Percentiles rank a stretch among this genome's conserved stretches.
These are phyloP conservation scores for Leccinum subtestaceum DNA, from an alignment of 768 basidiomycete species.

Conservation along the genomic window DNA sequence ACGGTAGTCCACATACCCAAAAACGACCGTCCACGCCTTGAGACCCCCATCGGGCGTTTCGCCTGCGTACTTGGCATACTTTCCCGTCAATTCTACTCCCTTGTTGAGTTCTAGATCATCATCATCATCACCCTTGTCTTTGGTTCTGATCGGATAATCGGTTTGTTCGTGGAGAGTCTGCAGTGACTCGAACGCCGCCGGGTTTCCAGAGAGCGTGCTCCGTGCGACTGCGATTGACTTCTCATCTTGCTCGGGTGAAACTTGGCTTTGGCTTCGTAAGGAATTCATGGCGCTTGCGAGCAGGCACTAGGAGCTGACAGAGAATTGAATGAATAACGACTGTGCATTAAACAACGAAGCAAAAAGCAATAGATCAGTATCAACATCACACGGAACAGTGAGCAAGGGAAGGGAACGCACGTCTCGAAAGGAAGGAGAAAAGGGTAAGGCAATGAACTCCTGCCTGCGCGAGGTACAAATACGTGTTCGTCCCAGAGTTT, in stretches of 20 bases:
- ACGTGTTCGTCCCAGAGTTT: neutral
- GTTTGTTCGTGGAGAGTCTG: conserved; percentile 13
- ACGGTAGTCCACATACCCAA: conserved; percentile 20
- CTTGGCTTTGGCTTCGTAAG: neutral
- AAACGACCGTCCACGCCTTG: conserved; percentile 31
- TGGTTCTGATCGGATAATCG: neutral
- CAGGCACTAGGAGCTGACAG: neutral
- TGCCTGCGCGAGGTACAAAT: neutral
- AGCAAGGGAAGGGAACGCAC: neutral
- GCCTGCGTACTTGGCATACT: conserved; percentile 19
- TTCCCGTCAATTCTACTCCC: neutral
- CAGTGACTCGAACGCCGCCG: neutral
- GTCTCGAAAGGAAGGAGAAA: neutral
- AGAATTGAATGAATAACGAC: neutral
- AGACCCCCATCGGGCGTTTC: conserved; percentile 30
- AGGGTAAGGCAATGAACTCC: neutral
- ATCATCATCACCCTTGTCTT: neutral
- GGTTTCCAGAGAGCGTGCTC: neutral
- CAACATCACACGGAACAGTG: neutral
- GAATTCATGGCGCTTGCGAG: neutral
- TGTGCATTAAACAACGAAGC: neutral
- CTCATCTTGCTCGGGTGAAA: neutral
- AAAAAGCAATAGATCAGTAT: neutral
- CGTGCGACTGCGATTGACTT: neutral
- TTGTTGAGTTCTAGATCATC: conserved; percentile 6